Conservation (phyloP, 2,329 filamentous ascomycete species). For the Cercospora zeae-maydis region DNA sequence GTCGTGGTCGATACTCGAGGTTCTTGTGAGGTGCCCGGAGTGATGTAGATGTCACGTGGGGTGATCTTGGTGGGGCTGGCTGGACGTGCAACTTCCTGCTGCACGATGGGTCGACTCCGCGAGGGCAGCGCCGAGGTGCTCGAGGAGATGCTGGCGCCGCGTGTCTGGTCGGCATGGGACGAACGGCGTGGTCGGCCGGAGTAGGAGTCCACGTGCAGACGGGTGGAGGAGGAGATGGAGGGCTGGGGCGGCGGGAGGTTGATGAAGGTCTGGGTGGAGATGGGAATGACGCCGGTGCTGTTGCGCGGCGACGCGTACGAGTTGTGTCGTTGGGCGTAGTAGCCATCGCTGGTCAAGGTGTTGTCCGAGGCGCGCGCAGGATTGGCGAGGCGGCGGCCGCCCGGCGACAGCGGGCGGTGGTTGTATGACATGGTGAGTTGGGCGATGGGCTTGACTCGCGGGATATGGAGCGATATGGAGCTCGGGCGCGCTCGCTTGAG, state of each 20-base stretch:
- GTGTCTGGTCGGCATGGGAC: conserved; percentile 40
- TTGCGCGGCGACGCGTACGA: conserved; percentile 35
- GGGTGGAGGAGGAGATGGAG: conserved; percentile 15
- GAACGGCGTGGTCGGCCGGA: conserved; percentile 45
- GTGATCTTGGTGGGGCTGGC: conserved; percentile 42
- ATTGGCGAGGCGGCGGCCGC: conserved; percentile 36
- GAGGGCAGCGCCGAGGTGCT: conserved; percentile 28
- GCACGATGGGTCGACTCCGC: conserved; percentile 37
- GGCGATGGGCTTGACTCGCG: conserved; percentile 25
- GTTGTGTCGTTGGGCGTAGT: conserved; percentile 28
- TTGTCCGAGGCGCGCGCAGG: conserved; percentile 32
- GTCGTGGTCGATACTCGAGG: conserved; percentile 30
- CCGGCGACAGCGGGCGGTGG: conserved; percentile 36
- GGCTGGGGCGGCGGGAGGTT: conserved; percentile 26
- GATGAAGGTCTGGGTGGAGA: conserved; percentile 37
- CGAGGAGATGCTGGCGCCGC: conserved; percentile 29
- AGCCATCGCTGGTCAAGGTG: conserved; percentile 30
- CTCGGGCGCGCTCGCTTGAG: conserved; percentile 16
- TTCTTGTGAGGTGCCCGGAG: conserved; percentile 35
- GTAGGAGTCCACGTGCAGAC: conserved; percentile 44
- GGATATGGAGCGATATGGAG: conserved; percentile 20
- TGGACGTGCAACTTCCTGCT: conserved; percentile 35
- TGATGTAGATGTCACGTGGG: conserved; percentile 40
- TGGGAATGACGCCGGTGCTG: conserved; percentile 38
- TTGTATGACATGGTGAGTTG: conserved; percentile 34